phyloP scores from a whole-genome alignment of 192 early-diverging fungal species.

The Dimargaris cristalligena region DNA sequence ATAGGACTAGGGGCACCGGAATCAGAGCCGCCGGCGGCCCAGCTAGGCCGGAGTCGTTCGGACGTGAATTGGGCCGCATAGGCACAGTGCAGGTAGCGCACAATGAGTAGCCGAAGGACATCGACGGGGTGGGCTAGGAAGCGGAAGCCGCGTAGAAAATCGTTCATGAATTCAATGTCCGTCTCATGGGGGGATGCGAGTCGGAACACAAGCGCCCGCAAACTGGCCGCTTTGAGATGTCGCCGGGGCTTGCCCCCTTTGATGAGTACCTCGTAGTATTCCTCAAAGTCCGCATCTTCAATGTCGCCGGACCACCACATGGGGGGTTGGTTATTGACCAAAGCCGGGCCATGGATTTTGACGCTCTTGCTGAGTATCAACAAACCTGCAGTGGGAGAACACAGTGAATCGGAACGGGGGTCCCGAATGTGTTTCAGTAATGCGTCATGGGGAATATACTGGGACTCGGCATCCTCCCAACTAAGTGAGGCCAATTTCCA shows the following conservation, averaged over 20 bases:
- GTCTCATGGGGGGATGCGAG: constrained; percentile 32
- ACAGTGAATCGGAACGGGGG: neutral
- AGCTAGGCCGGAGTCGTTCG: neutral
- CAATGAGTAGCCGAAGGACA: constrained; percentile 41
- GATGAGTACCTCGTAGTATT: neutral
- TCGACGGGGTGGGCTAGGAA: constrained; percentile 47
- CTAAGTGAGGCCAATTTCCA: neutral
- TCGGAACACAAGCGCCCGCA: constrained; percentile 29
- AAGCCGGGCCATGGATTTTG: too few relatives aligned
- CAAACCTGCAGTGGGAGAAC: neutral
- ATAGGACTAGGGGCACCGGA: neutral
- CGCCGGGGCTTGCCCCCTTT: neutral
- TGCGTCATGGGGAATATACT: neutral
- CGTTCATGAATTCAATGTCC: constrained; percentile 38
- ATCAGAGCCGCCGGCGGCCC: neutral
- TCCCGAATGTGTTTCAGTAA: neutral
- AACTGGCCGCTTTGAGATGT: constrained; percentile 7
- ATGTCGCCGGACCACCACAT: constrained; percentile 9
- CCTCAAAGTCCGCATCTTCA: constrained; percentile 4
- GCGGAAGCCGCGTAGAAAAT: constrained; percentile 46
- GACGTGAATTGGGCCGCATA: neutral
- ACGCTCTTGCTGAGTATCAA: neutral
- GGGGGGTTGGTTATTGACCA: neutral
- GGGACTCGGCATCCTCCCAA: neutral
- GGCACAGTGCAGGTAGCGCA: constrained; percentile 38